Evolutionary conservation across 768 basidiomycete genomes (phyloP), one percentile per base, ranked within the genome.

Genomic region (Crepidotus variabilis): DNA sequence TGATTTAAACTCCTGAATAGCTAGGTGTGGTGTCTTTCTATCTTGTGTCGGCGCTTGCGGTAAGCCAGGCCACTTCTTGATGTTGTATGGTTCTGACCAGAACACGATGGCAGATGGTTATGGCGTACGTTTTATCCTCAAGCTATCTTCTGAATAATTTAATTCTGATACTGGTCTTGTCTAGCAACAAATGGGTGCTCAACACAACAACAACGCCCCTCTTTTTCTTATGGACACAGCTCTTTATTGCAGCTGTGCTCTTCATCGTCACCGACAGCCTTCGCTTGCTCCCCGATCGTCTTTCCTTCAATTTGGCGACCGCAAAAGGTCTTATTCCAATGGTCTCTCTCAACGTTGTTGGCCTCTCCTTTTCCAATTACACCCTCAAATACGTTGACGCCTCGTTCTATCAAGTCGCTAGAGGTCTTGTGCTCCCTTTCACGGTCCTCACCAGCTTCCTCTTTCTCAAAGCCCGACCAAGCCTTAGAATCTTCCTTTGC

Each of bases 401-500:
- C 11, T 94, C 93, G 0, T 94, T 96, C 72, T 94, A 96, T 70
- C 94, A 96, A 75, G 89, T 98, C 60, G 95, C 95, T 0, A 88
- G 95, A 14, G 95, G 95, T 9, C 80, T 98, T 58, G 84, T 98
- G 24, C 85, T 98, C 21, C 95, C 96, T 0, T 90, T 94, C 78
- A 98, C 96, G 16, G 93, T 97, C 63, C 75, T 77, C 65, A 87
- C 92, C n/a, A 94, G 95, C 43, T 89, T 82, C 69, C 23, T 91
- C 64, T 75, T 92, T 66, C 85, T 97, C 32, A 79, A 85, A 59
- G 69, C 91, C 8, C 82, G 87, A 5, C 92, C 94, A 1, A 90
- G 92, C 16, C 67, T 86, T 6, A 80, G 80, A 32, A 89, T 94
- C 60, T 79, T 95, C 32, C 47, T 82, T 52, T 82, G 91, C 6